phyloP scores from a whole-genome alignment of 441 rosid genomes.

The Syzygium syzygioides region DNA sequence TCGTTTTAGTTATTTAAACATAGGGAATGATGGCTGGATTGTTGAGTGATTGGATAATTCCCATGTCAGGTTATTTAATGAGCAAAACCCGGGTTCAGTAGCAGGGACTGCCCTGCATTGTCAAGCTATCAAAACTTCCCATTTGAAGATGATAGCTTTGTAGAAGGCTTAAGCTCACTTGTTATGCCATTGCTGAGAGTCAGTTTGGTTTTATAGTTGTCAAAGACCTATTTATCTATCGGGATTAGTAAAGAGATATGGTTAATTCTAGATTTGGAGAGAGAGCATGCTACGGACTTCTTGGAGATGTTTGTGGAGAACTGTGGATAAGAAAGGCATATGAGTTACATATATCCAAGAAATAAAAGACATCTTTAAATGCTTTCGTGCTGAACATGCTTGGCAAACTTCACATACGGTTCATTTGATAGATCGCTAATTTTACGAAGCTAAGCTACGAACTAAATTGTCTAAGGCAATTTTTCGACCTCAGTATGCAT shows the following conservation, averaged over 20 bases:
- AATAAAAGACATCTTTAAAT: not conserved
- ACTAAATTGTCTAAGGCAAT: not conserved
- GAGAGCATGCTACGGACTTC: not conserved
- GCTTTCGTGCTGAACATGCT: not conserved
- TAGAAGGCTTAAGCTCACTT: not conserved
- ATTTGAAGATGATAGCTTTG: not conserved
- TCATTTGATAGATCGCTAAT: not conserved
- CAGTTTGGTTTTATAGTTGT: not conserved
- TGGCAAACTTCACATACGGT: not conserved
- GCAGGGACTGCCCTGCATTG: not conserved
- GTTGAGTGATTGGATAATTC: not conserved
- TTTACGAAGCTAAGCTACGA: not conserved
- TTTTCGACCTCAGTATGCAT: not conserved
- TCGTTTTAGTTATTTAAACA: not conserved
- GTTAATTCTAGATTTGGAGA: not conserved
- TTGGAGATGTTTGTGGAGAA: not conserved
- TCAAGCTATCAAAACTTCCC: not conserved
- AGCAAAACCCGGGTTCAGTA: not conserved
- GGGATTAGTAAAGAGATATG: not conserved
- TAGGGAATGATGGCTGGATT: not conserved
- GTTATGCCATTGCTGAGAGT: not conserved
- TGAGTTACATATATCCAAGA: not conserved
- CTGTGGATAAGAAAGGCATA: not conserved
- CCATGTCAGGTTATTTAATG: not conserved
- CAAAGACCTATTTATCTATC: not conserved